Conservation (phyloP, 2,329 filamentous ascomycete genomes). For the Trichoderma oligosporum region DNA sequence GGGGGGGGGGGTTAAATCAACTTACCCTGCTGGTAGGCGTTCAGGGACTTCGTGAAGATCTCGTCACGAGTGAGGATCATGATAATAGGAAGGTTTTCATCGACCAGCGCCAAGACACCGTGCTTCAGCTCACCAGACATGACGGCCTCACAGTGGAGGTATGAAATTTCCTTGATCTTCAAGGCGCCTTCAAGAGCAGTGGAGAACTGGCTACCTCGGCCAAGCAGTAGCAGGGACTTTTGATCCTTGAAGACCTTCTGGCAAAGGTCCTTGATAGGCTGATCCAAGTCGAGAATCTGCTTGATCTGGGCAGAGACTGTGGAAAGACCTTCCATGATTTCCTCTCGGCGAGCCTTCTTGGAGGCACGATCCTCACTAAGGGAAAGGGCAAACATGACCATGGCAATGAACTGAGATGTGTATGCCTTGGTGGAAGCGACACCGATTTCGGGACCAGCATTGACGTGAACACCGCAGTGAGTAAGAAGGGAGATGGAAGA, state of each 20-base stretch:
- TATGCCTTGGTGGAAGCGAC: conserved; percentile 99
- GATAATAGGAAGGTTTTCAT: conserved; percentile 98
- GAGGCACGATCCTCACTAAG: conserved; percentile 94
- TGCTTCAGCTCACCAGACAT: conserved; percentile 99
- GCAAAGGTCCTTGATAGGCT: conserved; percentile 92
- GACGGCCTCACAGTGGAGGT: conserved; percentile 98
- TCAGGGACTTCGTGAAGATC: conserved; percentile 98
- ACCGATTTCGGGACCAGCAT: conserved; percentile 97
- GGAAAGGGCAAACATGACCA: conserved; percentile 99
- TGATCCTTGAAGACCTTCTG: conserved; percentile 92
- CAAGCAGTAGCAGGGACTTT: conserved; percentile 89
- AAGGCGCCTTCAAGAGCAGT: conserved; percentile 95
- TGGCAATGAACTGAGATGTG: conserved; percentile 98
- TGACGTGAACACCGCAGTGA: conserved; percentile 99
- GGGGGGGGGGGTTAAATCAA: conserved; percentile 14
- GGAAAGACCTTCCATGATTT: conserved; percentile 91
- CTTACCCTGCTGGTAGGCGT: conserved; percentile 94
- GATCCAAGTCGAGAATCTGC: conserved; percentile 84
- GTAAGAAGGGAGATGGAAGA: conserved; percentile 98
- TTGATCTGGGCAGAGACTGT: conserved; percentile 89
- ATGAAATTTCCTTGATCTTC: conserved; percentile 99
- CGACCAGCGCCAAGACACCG: conserved; percentile 92
- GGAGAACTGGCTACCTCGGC: conserved; percentile 93
- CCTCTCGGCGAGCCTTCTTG: conserved; percentile 84
- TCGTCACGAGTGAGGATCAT: conserved; percentile 98